Conservation (phyloP, 257 asterid genomes). For the Solanum etuberosum region DNA sequence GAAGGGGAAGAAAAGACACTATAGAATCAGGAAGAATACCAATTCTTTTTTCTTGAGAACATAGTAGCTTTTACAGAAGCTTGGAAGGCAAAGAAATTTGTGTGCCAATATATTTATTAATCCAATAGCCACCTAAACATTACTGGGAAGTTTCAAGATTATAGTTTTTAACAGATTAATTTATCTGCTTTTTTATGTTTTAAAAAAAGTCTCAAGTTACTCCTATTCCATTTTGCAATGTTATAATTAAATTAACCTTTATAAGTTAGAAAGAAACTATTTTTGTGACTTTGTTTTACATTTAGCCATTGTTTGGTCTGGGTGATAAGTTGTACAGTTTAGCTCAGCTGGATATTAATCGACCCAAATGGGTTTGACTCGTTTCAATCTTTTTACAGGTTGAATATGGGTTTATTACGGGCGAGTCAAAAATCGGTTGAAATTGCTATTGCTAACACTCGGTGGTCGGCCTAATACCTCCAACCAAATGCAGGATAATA, state of each 20-base stretch:
- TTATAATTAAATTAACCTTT: not conserved
- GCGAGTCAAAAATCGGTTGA: not conserved
- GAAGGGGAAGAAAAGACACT: not conserved
- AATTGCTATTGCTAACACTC: not conserved
- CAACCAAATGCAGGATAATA: too few species aligned
- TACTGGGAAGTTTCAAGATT: not conserved
- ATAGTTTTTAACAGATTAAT: not conserved
- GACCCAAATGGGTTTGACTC: not conserved
- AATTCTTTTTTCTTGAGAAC: not conserved
- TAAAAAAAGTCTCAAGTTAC: not conserved
- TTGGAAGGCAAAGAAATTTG: not conserved
- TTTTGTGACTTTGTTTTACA: not conserved
- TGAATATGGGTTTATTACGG: not conserved
- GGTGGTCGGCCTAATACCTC: too few species aligned
- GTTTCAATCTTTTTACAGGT: not conserved
- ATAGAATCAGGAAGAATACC: not conserved
- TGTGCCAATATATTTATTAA: not conserved
- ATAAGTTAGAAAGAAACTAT: not conserved
- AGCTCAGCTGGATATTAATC: not conserved
- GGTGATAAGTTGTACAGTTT: not conserved
- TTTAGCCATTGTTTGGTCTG: not conserved
- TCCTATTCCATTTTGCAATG: not conserved
- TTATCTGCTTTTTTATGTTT: not conserved
- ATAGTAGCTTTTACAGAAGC: not conserved
- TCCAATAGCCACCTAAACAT: not conserved